Percentiles rank a stretch among this genome's conserved stretches.
Evolutionary conservation across 2,329 filamentous ascomycete species (phyloP).

Genomic region (Hymenoscyphus albidus): DNA sequence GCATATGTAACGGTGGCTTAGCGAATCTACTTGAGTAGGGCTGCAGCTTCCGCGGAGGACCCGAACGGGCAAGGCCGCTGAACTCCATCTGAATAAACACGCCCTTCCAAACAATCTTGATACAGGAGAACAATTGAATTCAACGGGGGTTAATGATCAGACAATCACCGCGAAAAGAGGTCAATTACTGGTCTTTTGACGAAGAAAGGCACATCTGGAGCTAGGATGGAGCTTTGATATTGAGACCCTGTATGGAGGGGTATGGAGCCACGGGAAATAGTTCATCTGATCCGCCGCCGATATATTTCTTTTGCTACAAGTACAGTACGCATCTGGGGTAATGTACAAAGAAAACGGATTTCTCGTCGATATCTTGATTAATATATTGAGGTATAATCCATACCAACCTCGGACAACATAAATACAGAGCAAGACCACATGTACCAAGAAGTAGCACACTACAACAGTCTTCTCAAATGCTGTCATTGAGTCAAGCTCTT

Average conservation of each 20-base stretch:
- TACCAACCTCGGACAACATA: not conserved
- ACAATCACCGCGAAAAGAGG: too few relatives aligned
- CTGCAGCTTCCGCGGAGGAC: not conserved
- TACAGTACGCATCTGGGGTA: too few relatives aligned
- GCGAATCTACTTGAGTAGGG: not conserved
- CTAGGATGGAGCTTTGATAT: too few relatives aligned
- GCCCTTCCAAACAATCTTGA: too few relatives aligned
- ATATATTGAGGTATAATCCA: not conserved
- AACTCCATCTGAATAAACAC: not conserved
- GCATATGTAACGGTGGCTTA: slow-evolving; percentile 10
- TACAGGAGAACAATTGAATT: too few relatives aligned
- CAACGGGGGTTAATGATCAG: too few relatives aligned
- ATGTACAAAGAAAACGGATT: not conserved
- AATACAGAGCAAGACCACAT: not conserved
- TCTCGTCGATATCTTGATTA: not conserved
- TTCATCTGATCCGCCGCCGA: too few relatives aligned
- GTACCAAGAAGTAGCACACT: not conserved
- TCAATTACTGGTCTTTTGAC: too few relatives aligned
- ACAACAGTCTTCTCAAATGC: slow-evolving; percentile 10
- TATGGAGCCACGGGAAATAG: too few relatives aligned
- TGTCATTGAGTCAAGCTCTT: slow-evolving; percentile 15
- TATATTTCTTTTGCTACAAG: too few relatives aligned
- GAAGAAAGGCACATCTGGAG: too few relatives aligned
- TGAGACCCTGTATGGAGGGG: too few relatives aligned
- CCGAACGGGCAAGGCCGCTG: not conserved